These are phyloP conservation scores for Yamadazyma insecticola DNA, from an alignment of 805 yeast species.

Conservation along the genomic window DNA sequence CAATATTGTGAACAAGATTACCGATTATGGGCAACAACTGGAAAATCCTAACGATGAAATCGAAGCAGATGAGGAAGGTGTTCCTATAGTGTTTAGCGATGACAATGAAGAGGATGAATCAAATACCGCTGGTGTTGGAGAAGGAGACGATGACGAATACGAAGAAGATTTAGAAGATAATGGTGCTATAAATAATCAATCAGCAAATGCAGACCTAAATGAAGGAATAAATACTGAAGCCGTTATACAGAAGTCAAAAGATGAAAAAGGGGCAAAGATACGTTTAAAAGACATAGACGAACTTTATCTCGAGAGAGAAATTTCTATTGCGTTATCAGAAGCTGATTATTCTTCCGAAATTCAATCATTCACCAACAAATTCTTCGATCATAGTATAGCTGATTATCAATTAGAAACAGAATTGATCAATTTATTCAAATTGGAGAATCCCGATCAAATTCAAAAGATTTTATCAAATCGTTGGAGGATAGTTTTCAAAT, in stretches of 20 bases:
- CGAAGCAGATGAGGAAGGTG: slow-evolving; percentile 26
- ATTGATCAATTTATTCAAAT: not conserved
- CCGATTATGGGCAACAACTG: slow-evolving; percentile 42
- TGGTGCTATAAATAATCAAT: not conserved
- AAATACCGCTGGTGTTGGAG: slow-evolving; percentile 19
- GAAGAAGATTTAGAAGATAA: slow-evolving; percentile 12
- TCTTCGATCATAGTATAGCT: no score
- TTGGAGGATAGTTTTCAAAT: slow-evolving; percentile 48
- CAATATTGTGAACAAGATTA: slow-evolving; percentile 41
- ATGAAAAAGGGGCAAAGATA: no score
- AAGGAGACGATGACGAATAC: slow-evolving; percentile 21
- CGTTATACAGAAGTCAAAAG: no score
- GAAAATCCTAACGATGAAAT: no score
- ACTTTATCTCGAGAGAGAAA: not conserved
- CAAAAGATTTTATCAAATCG: no score
- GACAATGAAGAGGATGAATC: slow-evolving; percentile 23
- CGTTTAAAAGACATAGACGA: slow-evolving; percentile 4
- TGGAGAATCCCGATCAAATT: no score
- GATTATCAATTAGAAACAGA: no score
- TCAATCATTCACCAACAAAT: no score
- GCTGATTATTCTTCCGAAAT: no score
- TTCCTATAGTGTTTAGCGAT: slow-evolving; percentile 36
- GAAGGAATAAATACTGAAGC: no score
- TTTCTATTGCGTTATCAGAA: not conserved
- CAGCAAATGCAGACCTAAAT: not conserved